Percentiles rank a stretch among this genome's conserved stretches.
Evolutionary conservation across 2,329 filamentous ascomycete genomes (phyloP).

Genomic region (Cercospora sp.): DNA sequence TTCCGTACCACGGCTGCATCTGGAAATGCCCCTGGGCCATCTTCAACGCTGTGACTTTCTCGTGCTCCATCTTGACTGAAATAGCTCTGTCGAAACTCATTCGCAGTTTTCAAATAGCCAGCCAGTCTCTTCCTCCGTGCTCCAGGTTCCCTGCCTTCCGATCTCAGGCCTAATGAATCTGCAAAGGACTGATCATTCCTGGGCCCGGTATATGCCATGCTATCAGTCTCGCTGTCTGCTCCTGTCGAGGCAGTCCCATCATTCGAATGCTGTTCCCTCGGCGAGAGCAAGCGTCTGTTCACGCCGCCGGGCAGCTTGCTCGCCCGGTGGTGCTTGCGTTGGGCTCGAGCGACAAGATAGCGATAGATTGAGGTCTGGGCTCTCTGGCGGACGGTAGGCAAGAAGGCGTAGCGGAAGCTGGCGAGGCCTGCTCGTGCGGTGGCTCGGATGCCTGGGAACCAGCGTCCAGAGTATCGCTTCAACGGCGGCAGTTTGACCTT

Average conservation of each 20-base stretch:
- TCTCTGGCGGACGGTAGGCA: slow-evolving; percentile 69
- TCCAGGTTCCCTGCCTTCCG: slow-evolving; percentile 59
- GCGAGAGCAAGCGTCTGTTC: neutral
- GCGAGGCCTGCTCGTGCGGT: slow-evolving; percentile 66
- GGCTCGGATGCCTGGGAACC: slow-evolving; percentile 58
- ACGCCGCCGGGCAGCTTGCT: slow-evolving; percentile 19
- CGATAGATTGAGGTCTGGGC: slow-evolving; percentile 73
- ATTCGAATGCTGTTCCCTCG: slow-evolving; percentile 24
- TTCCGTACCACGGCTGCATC: slow-evolving; percentile 77
- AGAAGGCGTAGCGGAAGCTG: slow-evolving; percentile 70
- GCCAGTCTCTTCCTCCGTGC: slow-evolving; percentile 76
- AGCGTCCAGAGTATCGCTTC: slow-evolving; percentile 16
- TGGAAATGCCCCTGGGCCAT: slow-evolving; percentile 66
- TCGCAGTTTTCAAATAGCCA: slow-evolving; percentile 68
- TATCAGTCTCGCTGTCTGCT: slow-evolving; percentile 15
- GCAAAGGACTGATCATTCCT: slow-evolving; percentile 39
- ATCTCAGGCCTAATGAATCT: slow-evolving; percentile 36
- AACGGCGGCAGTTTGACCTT: slow-evolving; percentile 4
- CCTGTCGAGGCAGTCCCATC: slow-evolving; percentile 33
- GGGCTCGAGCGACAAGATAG: slow-evolving; percentile 37
- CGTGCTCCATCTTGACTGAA: slow-evolving; percentile 40
- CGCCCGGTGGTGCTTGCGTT: slow-evolving; percentile 30
- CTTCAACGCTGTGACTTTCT: slow-evolving; percentile 27
- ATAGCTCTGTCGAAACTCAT: slow-evolving; percentile 69
- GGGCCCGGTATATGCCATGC: slow-evolving; percentile 37